These are phyloP conservation scores for Alternaria angustiovoidea DNA, from an alignment of 2,329 filamentous ascomycete species.

Conservation along the genomic window DNA sequence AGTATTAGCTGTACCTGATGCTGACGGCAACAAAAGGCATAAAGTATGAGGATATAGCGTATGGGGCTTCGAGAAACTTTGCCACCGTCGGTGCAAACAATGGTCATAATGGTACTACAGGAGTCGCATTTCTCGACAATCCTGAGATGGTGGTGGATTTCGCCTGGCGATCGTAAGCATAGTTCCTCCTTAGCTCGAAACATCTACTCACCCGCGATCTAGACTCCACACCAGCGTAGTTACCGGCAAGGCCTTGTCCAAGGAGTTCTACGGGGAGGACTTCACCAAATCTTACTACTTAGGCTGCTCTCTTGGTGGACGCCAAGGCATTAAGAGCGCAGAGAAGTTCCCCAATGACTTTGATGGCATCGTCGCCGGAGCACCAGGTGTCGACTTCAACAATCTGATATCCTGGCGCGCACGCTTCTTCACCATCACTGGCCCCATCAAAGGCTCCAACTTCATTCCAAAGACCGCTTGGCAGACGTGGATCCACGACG, in stretches of 20 bases:
- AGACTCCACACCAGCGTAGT: conserved; percentile 51
- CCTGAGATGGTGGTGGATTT: conserved; percentile 59
- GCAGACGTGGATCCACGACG: conserved; percentile 50
- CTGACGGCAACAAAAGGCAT: conserved; percentile 43
- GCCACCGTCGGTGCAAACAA: conserved; percentile 52
- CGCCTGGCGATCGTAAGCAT: conserved; percentile 51
- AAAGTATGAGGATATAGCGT: conserved; percentile 52
- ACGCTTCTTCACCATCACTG: conserved; percentile 42
- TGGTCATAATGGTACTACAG: conserved; percentile 55
- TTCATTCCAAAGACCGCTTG: conserved; percentile 34
- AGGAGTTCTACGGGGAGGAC: conserved; percentile 47
- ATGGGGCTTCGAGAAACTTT: conserved; percentile 48
- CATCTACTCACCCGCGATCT: not conserved
- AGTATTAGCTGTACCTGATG: too few relatives aligned
- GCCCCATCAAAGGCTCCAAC: conserved; percentile 26
- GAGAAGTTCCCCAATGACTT: conserved; percentile 45
- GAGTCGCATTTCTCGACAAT: conserved; percentile 55
- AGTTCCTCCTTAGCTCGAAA: too few relatives aligned
- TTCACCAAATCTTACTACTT: conserved; percentile 51
- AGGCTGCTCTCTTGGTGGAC: conserved; percentile 46
- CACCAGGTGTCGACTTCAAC: conserved; percentile 44
- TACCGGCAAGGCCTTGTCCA: conserved; percentile 50
- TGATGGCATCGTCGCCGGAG: conserved; percentile 47
- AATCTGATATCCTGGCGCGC: conserved; percentile 40
- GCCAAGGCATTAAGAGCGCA: conserved; percentile 42